Evolutionary conservation across 371 early-diverging fungal genomes (phyloP), one percentile per base, ranked within the genome.

Genomic region (Funneliformis caledonium): DNA sequence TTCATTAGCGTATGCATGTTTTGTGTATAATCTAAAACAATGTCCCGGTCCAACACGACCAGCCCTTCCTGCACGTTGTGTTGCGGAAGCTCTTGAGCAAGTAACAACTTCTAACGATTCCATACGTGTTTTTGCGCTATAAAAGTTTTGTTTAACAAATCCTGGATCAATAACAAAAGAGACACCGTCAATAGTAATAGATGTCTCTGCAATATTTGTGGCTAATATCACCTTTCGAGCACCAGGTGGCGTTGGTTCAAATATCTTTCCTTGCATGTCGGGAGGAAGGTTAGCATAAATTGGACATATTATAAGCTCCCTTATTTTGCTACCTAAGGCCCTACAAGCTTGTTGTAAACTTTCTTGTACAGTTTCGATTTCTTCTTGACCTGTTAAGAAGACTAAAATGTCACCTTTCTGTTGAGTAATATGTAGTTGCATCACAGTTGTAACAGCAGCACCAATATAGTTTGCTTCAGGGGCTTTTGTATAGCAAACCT

Each of bases 191-290:
- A 99, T 99, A 1, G 99, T 99, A 80, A 99, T 94, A 4, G 98
- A 98, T 0, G 99, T 99, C 85, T 99, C 99, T 31, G 99, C 99
- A 87, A 99, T 99, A 85, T 99, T 99, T 33, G 99, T 99, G 8
- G 99, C 96, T 43, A 99, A 86, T 67, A 99, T 98, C n/a, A 89
- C 90, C 84, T 99, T 98, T 65, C 99, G 90, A 0, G 96, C 96
- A 1, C 95, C 96, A 56, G 93, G 93, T 9, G 99, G 98, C 2
- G 98, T 96, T 2, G 97, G 96, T 82, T 98, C 98, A 85, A 98
- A 98, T 74, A 99, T 99, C 82, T 97, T 95, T 73, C 94, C 91
- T 86, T 97, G 98, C 88, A 95, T 89, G 50, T 97, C 97, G 1
- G 96, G 92, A 9, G 97, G 98, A 73, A 99, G 88, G 80, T 94